A percentile compares a stretch with the other conserved stretches of the same genome.
These are phyloP conservation scores for Quercus ilex DNA, from an alignment of 306 rosid species.

Conservation along the genomic window DNA sequence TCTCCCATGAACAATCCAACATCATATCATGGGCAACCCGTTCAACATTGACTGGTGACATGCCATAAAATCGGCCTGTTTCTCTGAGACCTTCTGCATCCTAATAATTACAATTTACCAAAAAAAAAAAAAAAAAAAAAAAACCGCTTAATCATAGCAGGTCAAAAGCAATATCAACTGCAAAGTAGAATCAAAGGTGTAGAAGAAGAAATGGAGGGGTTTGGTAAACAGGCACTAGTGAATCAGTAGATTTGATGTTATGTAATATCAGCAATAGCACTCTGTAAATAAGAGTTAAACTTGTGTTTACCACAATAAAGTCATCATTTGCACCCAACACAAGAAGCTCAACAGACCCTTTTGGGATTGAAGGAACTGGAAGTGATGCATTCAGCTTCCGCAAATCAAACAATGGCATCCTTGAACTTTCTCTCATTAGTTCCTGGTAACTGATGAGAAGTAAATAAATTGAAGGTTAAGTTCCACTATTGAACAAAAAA, in stretches of 20 bases:
- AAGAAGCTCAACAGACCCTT: slow-evolving; percentile 53
- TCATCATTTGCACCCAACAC: slow-evolving; percentile 79
- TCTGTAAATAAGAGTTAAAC: neutral
- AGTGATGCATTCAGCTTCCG: slow-evolving; percentile 84
- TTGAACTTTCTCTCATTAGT: slow-evolving; percentile 89
- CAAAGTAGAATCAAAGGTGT: slow-evolving; percentile 1
- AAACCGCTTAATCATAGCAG: neutral
- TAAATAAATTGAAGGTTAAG: neutral
- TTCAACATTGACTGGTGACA: slow-evolving; percentile 51
- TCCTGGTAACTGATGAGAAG: slow-evolving; percentile 66
- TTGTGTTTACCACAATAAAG: slow-evolving; percentile 70
- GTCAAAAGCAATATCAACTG: neutral
- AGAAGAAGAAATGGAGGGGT: neutral
- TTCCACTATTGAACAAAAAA: neutral
- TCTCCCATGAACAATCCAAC: slow-evolving; percentile 78
- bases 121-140: slow-evolving; percentile 12
- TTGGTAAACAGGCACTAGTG: neutral
- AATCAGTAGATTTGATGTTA: slow-evolving; percentile 11
- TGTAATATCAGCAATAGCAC: neutral
- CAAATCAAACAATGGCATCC: slow-evolving; percentile 86
- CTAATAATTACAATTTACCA: slow-evolving; percentile 11
- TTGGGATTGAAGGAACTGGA: slow-evolving; percentile 68
- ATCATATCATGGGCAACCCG: slow-evolving; percentile 85
- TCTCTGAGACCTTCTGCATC: slow-evolving; percentile 67
- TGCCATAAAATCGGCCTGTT: slow-evolving; percentile 68